These are phyloP conservation scores for Lipomyces yarrowii DNA, from an alignment of 1,139 yeast species.

Conservation along the genomic window DNA sequence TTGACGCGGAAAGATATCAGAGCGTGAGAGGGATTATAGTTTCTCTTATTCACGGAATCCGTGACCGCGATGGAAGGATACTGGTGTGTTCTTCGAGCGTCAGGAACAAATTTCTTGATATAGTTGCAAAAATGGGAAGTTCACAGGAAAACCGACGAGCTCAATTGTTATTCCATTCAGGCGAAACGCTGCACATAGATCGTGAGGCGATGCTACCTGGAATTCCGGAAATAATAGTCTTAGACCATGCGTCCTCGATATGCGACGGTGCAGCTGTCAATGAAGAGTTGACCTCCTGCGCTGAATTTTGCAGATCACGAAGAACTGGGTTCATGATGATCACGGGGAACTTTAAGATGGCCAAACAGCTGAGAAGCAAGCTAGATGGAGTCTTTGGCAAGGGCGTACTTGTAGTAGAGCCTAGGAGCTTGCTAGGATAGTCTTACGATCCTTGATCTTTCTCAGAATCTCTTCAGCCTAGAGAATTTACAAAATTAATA, in stretches of 20 bases:
- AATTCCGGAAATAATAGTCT: not conserved
- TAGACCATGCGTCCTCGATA: not conserved
- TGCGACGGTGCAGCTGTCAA: not conserved
- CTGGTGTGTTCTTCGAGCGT: conserved; percentile 12
- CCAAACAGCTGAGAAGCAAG: not conserved
- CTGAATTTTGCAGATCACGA: not conserved
- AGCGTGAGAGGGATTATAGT: conserved; percentile 2
- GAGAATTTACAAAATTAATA: too few species aligned
- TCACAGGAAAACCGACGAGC: conserved; percentile 16
- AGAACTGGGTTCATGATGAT: not conserved
- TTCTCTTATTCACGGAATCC: not conserved
- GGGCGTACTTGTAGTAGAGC: conserved; percentile 11
- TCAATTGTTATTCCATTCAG: conserved; percentile 5
- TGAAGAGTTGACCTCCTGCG: conserved; percentile 7
- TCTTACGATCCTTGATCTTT: too few species aligned
- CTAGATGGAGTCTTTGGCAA: not conserved
- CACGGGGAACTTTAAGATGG: not conserved
- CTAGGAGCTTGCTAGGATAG: conserved; percentile 21
- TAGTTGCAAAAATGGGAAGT: conserved; percentile 24
- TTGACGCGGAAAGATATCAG: conserved; percentile 12
- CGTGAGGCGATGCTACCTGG: not conserved
- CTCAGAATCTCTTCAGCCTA: too few species aligned
- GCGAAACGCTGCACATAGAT: not conserved
- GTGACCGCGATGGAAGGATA: not conserved
- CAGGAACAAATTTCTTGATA: conserved; percentile 13